Evolutionary conservation across 169 alveolate species (phyloP).

Genomic region (Besnoitia besnoiti): DNA sequence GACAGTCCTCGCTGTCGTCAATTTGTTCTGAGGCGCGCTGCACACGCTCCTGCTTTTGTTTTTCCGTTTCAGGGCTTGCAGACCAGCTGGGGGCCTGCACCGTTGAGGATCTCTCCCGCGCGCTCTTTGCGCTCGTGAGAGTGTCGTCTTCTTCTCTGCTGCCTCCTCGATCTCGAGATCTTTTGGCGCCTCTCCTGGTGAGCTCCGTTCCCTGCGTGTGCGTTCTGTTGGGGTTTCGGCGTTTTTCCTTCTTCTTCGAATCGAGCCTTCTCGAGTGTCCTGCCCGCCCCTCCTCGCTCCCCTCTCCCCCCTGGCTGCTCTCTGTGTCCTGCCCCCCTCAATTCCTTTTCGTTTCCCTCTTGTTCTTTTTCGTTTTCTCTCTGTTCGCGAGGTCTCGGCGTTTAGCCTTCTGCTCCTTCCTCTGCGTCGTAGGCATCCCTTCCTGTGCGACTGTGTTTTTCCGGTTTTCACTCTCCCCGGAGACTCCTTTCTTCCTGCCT

Average conservation of each 20-base stretch:
- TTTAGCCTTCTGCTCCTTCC: too few relatives aligned
- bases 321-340: background rate
- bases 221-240: background rate
- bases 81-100: constrained; percentile 22
- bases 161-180: background rate
- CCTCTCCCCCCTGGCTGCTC: background rate
- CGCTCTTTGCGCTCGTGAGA: background rate
- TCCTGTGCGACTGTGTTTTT: background rate
- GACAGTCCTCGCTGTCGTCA: too few relatives aligned
- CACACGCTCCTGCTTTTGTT: background rate
- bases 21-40: too few relatives aligned
- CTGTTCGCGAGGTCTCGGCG: too few relatives aligned
- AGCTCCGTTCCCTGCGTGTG: background rate
- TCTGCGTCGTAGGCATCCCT: too few relatives aligned
- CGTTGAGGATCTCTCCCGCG: background rate
- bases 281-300: background rate
- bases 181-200: background rate
- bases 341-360: background rate
- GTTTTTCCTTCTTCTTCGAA: background rate
- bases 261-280: background rate
- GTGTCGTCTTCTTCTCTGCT: background rate
- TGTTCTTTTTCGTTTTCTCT: background rate
- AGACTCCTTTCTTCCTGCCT: too few relatives aligned
- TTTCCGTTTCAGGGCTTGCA: background rate
- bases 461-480: background rate